Conservation (phyloP, 2,329 filamentous ascomycete genomes). For the Cadophora sp. region DNA sequence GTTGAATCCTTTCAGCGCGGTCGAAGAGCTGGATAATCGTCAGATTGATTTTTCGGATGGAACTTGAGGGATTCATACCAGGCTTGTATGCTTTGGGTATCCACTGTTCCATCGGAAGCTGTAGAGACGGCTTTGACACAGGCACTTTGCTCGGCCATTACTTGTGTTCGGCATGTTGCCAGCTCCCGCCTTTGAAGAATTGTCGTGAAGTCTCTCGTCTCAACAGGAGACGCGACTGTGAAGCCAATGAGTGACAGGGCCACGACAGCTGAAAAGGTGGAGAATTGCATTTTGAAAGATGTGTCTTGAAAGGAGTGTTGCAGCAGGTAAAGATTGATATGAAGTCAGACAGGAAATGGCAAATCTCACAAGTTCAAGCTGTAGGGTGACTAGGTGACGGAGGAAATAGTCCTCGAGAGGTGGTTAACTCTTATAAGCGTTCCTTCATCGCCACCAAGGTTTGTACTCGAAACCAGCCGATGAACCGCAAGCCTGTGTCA, state of each 20-base stretch:
- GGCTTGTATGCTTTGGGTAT: neutral
- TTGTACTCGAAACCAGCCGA: neutral
- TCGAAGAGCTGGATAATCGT: neutral
- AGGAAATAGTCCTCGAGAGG: neutral
- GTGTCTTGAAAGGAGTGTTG: constrained; percentile 13
- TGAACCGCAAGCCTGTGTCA: neutral
- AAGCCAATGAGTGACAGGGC: neutral
- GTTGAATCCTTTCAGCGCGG: neutral
- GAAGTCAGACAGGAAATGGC: neutral
- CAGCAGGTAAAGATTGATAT: neutral
- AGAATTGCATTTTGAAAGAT: constrained; percentile 17
- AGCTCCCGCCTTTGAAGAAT: neutral
- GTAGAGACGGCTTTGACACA: constrained; percentile 6
- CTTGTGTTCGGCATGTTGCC: neutral
- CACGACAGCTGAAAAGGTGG: neutral
- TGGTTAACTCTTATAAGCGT: neutral
- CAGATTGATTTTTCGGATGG: neutral
- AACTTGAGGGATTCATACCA: neutral
- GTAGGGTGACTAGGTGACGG: neutral
- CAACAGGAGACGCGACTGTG: constrained; percentile 3
- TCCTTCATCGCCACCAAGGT: neutral
- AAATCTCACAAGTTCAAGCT: neutral
- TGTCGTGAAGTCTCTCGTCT: constrained; percentile 1
- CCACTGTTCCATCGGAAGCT: neutral
- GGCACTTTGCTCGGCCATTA: neutral